Conservation (phyloP, 164 flowering plant genomes). For the Pachysandra terminalis region DNA sequence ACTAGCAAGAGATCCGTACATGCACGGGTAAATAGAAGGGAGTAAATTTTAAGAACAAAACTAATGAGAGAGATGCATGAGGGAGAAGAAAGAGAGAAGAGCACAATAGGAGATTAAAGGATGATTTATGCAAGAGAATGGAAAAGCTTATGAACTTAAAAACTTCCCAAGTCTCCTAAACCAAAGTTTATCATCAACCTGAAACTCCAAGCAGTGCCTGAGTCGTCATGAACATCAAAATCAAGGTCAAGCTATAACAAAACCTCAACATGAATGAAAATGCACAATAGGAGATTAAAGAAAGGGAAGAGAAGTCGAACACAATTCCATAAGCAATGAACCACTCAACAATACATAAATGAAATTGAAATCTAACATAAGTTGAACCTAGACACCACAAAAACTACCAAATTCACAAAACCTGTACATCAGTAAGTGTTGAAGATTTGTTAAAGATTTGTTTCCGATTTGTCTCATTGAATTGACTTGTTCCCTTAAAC, state of each 20-base stretch:
- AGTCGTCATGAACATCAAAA: background rate
- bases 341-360: background rate
- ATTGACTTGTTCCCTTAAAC: too few species aligned
- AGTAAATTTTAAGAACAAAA: too few species aligned
- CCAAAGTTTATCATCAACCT: background rate
- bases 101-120: too few species aligned
- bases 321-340: background rate
- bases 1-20: too few species aligned
- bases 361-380: background rate
- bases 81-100: too few species aligned
- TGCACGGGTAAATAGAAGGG: too few species aligned
- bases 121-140: background rate
- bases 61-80: too few species aligned
- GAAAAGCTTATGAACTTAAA: too few species aligned
- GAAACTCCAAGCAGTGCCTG: background rate
- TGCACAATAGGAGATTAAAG: background rate
- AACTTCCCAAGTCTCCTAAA: background rate
- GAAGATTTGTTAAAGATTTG: too few species aligned
- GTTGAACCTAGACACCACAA: background rate
- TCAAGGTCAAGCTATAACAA: background rate
- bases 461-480: too few species aligned
- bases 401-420: constrained; percentile 8
- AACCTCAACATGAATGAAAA: background rate
- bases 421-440: too few species aligned
- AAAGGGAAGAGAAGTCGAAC: background rate